phyloP scores from a whole-genome alignment of 2,329 filamentous ascomycete species.

The Penicillium hesseltinei region DNA sequence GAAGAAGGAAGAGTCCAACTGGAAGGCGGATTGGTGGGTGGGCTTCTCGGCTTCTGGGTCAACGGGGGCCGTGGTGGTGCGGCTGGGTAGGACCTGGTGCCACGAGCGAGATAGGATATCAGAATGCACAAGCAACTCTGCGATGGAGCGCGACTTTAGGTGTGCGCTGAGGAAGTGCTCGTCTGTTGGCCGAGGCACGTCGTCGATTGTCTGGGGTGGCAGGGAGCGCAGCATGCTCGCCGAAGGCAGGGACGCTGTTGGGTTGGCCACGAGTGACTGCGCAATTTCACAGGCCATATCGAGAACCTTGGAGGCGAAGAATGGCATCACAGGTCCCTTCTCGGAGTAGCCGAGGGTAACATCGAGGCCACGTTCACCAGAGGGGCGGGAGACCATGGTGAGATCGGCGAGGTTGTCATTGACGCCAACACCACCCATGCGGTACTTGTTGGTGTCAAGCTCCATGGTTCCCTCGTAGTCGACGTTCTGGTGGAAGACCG shows the following conservation, averaged over 20 bases:
- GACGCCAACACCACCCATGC: constrained; percentile 39
- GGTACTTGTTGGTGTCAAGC: constrained; percentile 40
- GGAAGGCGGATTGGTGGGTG: constrained; percentile 26
- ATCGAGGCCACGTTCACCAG: constrained; percentile 33
- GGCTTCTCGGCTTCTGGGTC: constrained; percentile 21
- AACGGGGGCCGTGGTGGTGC: neutral
- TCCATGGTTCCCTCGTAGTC: constrained; percentile 37
- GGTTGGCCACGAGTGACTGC: constrained; percentile 37
- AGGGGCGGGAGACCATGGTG: constrained; percentile 39
- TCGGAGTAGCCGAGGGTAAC: constrained; percentile 41
- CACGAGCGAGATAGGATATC: constrained; percentile 42
- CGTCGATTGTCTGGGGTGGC: constrained; percentile 31
- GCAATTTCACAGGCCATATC: constrained; percentile 43
- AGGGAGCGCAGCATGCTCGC: constrained; percentile 34
- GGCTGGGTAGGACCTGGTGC: constrained; percentile 38
- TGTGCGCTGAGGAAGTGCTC: constrained; percentile 37
- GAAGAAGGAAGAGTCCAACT: constrained; percentile 44
- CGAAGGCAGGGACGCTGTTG: constrained; percentile 34
- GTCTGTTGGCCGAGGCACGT: constrained; percentile 28
- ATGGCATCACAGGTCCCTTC: constrained; percentile 34
- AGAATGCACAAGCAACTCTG: constrained; percentile 40
- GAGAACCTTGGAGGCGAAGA: constrained; percentile 37
- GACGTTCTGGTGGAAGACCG: constrained; percentile 42
- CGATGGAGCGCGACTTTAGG: constrained; percentile 38
- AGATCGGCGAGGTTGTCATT: constrained; percentile 44